Conservation (phyloP, 352 stramenopile genomes). For the Phytophthora capsici region DNA sequence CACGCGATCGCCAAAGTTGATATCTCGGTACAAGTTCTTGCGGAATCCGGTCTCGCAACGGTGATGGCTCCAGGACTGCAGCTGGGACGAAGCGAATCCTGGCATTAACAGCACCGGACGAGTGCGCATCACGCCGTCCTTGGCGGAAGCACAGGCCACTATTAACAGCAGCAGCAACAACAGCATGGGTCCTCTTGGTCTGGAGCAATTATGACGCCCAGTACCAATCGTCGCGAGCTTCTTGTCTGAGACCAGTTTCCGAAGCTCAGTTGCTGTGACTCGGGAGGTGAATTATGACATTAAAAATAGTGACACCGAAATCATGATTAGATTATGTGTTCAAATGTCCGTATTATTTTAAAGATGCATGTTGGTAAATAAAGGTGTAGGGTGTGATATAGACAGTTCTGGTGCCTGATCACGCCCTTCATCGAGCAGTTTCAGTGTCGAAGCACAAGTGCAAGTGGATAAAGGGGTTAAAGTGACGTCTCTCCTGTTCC, state of each 20-base stretch:
- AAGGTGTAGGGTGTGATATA: constrained; percentile 9
- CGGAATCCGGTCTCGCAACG: constrained; percentile 67
- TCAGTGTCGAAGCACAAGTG: constrained; percentile 3
- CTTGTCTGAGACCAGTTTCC: constrained; percentile 18
- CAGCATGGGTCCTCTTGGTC: constrained; percentile 6
- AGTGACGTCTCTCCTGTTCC: constrained; percentile 15
- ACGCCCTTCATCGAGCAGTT: constrained; percentile 5
- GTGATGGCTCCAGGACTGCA: constrained; percentile 73
- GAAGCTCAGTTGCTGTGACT: not conserved
- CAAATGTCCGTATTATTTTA: not conserved
- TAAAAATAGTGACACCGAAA: not conserved
- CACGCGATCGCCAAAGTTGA: constrained; percentile 77
- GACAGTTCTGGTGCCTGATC: not conserved
- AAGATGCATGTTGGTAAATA: not conserved
- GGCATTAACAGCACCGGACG: constrained; percentile 77
- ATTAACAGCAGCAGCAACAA: constrained; percentile 11
- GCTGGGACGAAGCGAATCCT: constrained; percentile 80
- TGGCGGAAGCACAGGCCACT: not conserved
- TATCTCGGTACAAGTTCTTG: constrained; percentile 80
- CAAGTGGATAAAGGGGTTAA: no score
- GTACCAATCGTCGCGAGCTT: constrained; percentile 24
- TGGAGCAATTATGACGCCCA: not conserved
- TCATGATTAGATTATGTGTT: not conserved
- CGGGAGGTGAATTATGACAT: not conserved
- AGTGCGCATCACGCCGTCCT: constrained; percentile 28